Conservation (phyloP, 805 yeast genomes). For the Candida vartiovaarae region DNA sequence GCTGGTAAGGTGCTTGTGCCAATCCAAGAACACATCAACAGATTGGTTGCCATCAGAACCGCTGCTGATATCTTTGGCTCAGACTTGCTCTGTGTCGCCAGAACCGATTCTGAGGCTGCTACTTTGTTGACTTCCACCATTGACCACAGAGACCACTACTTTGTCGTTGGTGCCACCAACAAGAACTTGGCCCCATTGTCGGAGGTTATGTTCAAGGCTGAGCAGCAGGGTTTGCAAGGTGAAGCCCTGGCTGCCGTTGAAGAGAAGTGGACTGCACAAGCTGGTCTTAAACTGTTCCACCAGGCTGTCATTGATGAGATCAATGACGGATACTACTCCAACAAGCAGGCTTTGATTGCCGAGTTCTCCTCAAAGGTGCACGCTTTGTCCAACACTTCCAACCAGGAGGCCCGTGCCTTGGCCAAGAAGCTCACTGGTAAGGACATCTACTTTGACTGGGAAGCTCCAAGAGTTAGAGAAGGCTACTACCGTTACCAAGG, state of each 20-base stretch:
- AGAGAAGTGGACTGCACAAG: constrained; percentile 72
- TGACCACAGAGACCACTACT: constrained; percentile 91
- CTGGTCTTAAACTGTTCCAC: constrained; percentile 81
- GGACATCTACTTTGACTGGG: constrained; percentile 91
- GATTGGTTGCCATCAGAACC: constrained; percentile 89
- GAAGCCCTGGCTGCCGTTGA: constrained; percentile 66
- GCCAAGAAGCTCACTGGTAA: constrained; percentile 73
- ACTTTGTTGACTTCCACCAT: constrained; percentile 90
- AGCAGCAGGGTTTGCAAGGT: constrained; percentile 65
- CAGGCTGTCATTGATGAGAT: constrained; percentile 88
- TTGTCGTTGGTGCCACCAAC: constrained; percentile 85
- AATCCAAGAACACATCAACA: constrained; percentile 93
- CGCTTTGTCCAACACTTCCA: constrained; percentile 70
- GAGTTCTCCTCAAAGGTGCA: constrained; percentile 62
- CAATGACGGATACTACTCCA: constrained; percentile 46
- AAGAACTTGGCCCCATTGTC: constrained; percentile 70
- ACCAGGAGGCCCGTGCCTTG: constrained; percentile 70
- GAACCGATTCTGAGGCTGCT: constrained; percentile 98
- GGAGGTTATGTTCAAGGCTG: constrained; percentile 76
- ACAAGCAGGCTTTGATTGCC: constrained; percentile 56
- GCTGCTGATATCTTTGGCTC: constrained; percentile 91
- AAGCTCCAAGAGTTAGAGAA: constrained; percentile 88
- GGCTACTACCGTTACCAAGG: constrained; percentile 95
- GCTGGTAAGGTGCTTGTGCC: constrained; percentile 98
- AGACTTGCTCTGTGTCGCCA: constrained; percentile 80